These are phyloP conservation scores for Saksenaea oblongispora DNA, from an alignment of 371 early-diverging fungal species.

Conservation along the genomic window DNA sequence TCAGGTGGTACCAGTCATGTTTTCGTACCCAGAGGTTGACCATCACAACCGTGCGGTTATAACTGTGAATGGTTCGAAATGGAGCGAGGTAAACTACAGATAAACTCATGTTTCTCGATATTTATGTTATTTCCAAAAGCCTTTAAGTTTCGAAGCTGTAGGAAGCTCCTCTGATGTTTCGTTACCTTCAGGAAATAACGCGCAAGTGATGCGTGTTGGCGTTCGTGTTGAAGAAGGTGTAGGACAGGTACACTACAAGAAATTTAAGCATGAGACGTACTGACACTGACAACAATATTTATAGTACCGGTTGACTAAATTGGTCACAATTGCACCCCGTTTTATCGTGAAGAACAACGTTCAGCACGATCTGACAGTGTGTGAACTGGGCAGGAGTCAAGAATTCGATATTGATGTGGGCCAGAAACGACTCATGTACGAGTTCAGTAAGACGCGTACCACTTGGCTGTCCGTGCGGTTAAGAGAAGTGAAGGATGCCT, in stretches of 20 bases:
- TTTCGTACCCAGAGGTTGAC: constrained; percentile 76
- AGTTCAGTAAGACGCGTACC: constrained; percentile 40
- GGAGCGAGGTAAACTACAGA: constrained; percentile 56
- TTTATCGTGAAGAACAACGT: constrained; percentile 83
- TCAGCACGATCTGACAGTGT: constrained; percentile 55
- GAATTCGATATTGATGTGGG: constrained; percentile 35
- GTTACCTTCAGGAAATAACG: constrained; percentile 39
- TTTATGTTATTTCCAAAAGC: constrained; percentile 25
- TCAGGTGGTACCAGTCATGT: constrained; percentile 67
- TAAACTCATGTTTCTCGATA: neutral
- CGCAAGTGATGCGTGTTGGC: constrained; percentile 61
- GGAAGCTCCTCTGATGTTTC: constrained; percentile 70
- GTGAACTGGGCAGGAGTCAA: constrained; percentile 46
- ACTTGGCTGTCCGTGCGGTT: constrained; percentile 59
- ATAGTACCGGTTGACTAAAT: constrained; percentile 62
- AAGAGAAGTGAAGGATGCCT: constrained; percentile 42
- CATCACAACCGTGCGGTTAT: constrained; percentile 73
- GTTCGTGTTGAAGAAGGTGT: constrained; percentile 67
- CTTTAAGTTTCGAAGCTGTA: constrained; percentile 84
- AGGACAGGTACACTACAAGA: constrained; percentile 45
- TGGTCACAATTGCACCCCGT: constrained; percentile 81
- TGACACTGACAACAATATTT: neutral
- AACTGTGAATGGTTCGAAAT: constrained; percentile 66
- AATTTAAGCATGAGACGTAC: neutral
- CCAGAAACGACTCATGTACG: constrained; percentile 56